Evolutionary conservation across 2,329 filamentous ascomycete genomes (phyloP), one percentile per base, ranked within the genome.

Genomic region (Nigrospora osmanthi): DNA sequence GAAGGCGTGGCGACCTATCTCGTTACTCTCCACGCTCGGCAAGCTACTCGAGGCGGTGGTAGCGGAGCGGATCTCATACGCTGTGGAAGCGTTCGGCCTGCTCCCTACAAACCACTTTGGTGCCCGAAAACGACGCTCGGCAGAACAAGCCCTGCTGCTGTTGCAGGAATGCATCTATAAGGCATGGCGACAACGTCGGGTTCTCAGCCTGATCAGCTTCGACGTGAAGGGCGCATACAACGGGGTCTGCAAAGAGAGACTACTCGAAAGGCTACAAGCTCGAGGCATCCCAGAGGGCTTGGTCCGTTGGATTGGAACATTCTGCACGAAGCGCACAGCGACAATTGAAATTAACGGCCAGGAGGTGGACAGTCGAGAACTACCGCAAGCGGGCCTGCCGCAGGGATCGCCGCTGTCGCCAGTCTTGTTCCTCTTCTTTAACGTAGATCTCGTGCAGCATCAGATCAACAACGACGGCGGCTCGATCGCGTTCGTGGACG

Each of bases 171-270:
- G 54, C 6, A 58, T 64, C 32, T 59, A 60, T 34, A 45, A 53
- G 54, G 47, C 36, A 45, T 46, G 38, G 44, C 38, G 39, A 16
- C 19, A 23, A 12, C 38, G 49, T 39, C 55, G 57, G 47, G 56
- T 61, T 9, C 47, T 66, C 6, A 63, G 58, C 40, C 51, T 67
- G 11, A 51, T 65, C 38, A 63, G 57, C 44, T 68, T 68, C 41
- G 59, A 69, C 51, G 53, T 69, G 2, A 68, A 69, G 48, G 63
- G 64, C 16, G 65, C 61, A 41, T 69, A 65, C 45, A 69, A 69
- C 41, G 54, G 65, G 14, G 62, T 69, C 12, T 63, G 49, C 19
- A 64, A 64, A 46, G 56, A 64, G n/a, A 44, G 59, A 50, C 45
- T 56, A 7, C 30, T 56, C 23, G 35, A 53, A 36, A 49, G 50